These are phyloP conservation scores for Penicilliopsis zonata DNA, from an alignment of 495 filamentous ascomycete species.

Conservation along the genomic window DNA sequence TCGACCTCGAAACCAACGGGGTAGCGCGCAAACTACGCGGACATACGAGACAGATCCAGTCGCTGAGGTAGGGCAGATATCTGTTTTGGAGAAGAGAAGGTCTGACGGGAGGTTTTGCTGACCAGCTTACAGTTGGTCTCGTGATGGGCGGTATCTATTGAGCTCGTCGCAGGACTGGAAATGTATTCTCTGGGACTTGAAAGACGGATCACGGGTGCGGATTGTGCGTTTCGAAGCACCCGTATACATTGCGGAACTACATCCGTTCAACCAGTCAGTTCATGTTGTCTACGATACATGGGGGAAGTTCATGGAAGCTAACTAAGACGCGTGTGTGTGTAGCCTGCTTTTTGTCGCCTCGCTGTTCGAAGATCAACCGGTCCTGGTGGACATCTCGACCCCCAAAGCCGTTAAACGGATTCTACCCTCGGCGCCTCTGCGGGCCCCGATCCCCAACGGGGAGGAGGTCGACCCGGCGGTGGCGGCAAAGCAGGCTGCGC, in stretches of 20 bases:
- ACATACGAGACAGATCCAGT: slow-evolving; percentile 83
- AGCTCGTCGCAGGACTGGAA: slow-evolving; percentile 94
- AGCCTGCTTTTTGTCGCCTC: slow-evolving; percentile 77
- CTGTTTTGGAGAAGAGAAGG: too few species aligned
- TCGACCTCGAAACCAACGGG: slow-evolving; percentile 93
- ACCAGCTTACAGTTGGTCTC: slow-evolving; percentile 62
- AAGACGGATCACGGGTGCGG: slow-evolving; percentile 55
- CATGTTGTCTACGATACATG: too few species aligned
- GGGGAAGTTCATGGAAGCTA: too few species aligned
- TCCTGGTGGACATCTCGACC: slow-evolving; percentile 69
- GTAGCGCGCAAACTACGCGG: slow-evolving; percentile 86
- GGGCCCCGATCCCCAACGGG: slow-evolving; percentile 41
- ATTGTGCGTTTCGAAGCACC: slow-evolving; percentile 79
- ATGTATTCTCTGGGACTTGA: slow-evolving; percentile 86
- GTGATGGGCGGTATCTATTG: slow-evolving; percentile 83
- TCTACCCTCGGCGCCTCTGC: slow-evolving; percentile 71
- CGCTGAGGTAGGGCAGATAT: slow-evolving; percentile 54
- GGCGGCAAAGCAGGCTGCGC: slow-evolving; percentile 73
- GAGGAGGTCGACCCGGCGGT: slow-evolving; percentile 49
- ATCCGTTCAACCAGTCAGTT: slow-evolving; percentile 79
- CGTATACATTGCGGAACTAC: slow-evolving; percentile 88
- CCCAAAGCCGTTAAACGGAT: slow-evolving; percentile 54
- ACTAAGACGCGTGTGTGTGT: neutral
- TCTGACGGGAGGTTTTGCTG: slow-evolving; percentile 11
- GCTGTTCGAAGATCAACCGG: slow-evolving; percentile 83